These are phyloP conservation scores for Moelleriella libera DNA, from an alignment of 2,329 filamentous ascomycete species.

Conservation along the genomic window DNA sequence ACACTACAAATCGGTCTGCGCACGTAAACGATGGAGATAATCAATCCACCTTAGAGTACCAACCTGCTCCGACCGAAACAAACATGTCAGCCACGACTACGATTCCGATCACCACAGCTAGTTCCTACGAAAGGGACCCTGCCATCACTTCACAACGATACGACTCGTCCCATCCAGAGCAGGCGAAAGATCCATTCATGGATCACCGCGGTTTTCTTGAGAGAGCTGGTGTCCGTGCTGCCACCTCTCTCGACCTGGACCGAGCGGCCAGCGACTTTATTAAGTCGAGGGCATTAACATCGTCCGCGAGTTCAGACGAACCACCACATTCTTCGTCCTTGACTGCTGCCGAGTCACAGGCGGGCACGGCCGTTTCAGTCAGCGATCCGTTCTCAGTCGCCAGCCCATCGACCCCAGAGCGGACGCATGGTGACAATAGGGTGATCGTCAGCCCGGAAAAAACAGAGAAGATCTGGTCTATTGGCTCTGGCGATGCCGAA, in stretches of 20 bases:
- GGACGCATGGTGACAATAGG: slow-evolving; percentile 26
- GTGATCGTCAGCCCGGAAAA: slow-evolving; percentile 36
- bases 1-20: slow-evolving; percentile 2
- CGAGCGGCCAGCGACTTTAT: slow-evolving; percentile 11
- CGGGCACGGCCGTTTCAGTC: slow-evolving; percentile 4
- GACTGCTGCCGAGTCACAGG: slow-evolving; percentile 5
- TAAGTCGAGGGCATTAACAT: slow-evolving; percentile 11
- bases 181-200: slow-evolving; percentile 21
- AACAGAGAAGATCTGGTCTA: slow-evolving; percentile 51
- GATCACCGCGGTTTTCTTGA: slow-evolving; percentile 19
- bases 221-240: slow-evolving; percentile 13
- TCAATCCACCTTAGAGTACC: slow-evolving; percentile 2
- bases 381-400: slow-evolving; percentile 5
- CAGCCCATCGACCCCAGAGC: slow-evolving; percentile 13
- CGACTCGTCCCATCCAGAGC: slow-evolving; percentile 14
- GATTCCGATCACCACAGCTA: slow-evolving; percentile 15
- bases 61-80: slow-evolving; percentile 2
- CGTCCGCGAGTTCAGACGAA: slow-evolving; percentile 14
- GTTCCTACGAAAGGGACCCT: slow-evolving; percentile 14
- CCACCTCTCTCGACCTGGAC: slow-evolving; percentile 21
- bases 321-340: slow-evolving; percentile 9
- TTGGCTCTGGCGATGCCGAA: slow-evolving; percentile 35
- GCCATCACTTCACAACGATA: slow-evolving; percentile 18
- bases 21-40: slow-evolving; percentile 4
- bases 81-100: slow-evolving; percentile 18